Base-by-base conservation (phyloP, 2,329 filamentous ascomycete genomes). In the Pseudonectria foliicola region DNA sequence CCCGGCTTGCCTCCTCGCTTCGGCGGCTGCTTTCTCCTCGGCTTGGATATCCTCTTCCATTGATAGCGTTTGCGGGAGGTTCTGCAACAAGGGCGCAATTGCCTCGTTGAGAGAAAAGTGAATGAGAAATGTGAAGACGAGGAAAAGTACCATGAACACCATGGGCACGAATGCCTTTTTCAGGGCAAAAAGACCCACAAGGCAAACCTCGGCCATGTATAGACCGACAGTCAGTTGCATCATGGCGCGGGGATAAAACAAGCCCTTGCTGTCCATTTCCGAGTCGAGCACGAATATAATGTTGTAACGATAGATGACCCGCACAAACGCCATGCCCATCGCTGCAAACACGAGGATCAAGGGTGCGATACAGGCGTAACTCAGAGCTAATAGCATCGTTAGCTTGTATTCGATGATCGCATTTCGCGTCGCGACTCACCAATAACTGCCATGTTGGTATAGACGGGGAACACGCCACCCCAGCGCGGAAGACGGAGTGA, bases 261-360 rank as follows among this genome's bases (percentile, higher is more conserved):
- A 74, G 12, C 90, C 89, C 54, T 93, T 86, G 25, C 85, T 94
- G 55, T 95, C 88, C 52, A 94, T 80, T 39, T 77, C 66, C 7
- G 84, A 78, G 55, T 93, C 85, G 33, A 80, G 82, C 25, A 95
- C 87, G 59, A 86, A 95, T 32, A 95, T 72, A 36, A 96, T 63
- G 55, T 95, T 93, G 70, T 96, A 95, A 13, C 85, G 77, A 70
- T 87, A 95, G 31, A 88, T 85, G 34, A 90, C 67, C 57, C 94
- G 93, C 61, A 95, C 89, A 27, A 92, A 67, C 14, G 71, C 77
- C 39, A 95, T 74, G 18, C 86, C 88, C 26, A 85, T 70, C 1
- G 82, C 79, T 2, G 86, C 85, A 52, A 95, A 95, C 5, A 80
- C 76, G 32, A 95, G 71, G 35, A 95, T 80, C 10, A 95, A 66